Percentiles rank a stretch among this genome's conserved stretches.
These are phyloP conservation scores for Nephelium lappaceum DNA, from an alignment of 345 rosid species.

Conservation along the genomic window DNA sequence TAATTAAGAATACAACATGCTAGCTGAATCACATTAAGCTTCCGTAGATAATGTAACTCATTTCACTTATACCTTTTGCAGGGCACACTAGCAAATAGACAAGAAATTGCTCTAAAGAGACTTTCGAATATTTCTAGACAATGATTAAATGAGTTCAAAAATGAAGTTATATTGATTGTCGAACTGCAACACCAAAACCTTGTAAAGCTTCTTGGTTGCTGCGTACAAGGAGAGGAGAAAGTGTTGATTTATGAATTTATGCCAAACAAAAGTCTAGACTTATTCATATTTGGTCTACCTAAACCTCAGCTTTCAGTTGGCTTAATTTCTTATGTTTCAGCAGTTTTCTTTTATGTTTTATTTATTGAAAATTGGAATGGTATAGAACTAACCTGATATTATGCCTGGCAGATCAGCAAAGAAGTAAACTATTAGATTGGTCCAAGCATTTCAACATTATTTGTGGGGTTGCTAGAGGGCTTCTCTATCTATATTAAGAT, in stretches of 20 bases:
- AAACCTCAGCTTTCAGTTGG: neutral
- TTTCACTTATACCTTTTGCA: slow-evolving; percentile 5
- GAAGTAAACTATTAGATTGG: slow-evolving; percentile 35
- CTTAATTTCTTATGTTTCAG: neutral
- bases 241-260: neutral
- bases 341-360: no score
- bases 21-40: neutral
- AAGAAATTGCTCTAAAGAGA: slow-evolving; percentile 52
- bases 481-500: slow-evolving; percentile 47
- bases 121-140: slow-evolving; percentile 43
- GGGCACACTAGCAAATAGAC: slow-evolving; percentile 40
- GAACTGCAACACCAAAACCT: slow-evolving; percentile 51
- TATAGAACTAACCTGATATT: neutral
- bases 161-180: slow-evolving; percentile 40
- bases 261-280: slow-evolving; percentile 10
- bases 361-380: neutral
- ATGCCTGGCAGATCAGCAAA: slow-evolving; percentile 26
- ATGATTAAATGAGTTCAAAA: slow-evolving; percentile 44
- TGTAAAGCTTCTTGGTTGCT: slow-evolving; percentile 31
- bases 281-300: slow-evolving; percentile 36
- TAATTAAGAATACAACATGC: slow-evolving; percentile 11
- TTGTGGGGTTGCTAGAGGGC: slow-evolving; percentile 40
- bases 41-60: neutral
- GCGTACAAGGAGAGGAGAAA: slow-evolving; percentile 6
- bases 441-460: slow-evolving; percentile 34